These are phyloP conservation scores for Phlegmacium glaucopus DNA, from an alignment of 768 basidiomycete genomes.

Conservation along the genomic window DNA sequence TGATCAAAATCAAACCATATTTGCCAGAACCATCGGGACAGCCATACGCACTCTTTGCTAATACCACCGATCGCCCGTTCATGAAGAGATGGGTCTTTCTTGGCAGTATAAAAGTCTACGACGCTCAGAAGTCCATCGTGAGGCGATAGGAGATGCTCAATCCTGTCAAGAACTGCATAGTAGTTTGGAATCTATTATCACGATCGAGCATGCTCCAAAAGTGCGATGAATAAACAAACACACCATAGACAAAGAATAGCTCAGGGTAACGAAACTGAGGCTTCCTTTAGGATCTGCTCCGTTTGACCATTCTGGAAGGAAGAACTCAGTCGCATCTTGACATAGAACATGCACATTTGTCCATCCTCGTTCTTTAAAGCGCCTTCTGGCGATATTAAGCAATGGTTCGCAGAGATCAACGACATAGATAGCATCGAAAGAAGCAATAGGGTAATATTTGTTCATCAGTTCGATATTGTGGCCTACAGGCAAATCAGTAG, in stretches of 20 bases:
- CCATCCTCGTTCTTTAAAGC: constrained; percentile 68
- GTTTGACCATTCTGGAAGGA: constrained; percentile 55
- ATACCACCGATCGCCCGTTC: constrained; percentile 62
- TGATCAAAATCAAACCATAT: constrained; percentile 64
- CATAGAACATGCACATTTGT: constrained; percentile 68
- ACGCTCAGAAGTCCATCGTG: constrained; percentile 59
- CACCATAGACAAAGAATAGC: constrained; percentile 58
- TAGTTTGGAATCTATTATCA: constrained; percentile 51
- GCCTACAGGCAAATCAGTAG: constrained; percentile 2
- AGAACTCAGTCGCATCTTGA: constrained; percentile 69
- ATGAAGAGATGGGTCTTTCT: constrained; percentile 50
- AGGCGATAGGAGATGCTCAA: constrained; percentile 61
- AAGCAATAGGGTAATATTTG: constrained; percentile 49
- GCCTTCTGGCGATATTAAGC: constrained; percentile 63
- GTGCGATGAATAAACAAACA: constrained; percentile 4
- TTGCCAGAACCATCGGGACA: constrained; percentile 77
- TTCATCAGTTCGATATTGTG: constrained; percentile 75
- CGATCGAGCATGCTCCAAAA: neutral
- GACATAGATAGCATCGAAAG: constrained; percentile 68
- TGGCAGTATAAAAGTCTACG: constrained; percentile 72
- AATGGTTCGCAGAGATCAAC: constrained; percentile 73
- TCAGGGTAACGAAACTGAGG: constrained; percentile 51
- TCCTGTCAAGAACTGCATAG: constrained; percentile 63
- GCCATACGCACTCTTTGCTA: constrained; percentile 59
- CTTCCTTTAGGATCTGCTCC: constrained; percentile 50